phyloP scores from a whole-genome alignment of 108 stramenopile species.

The Cyclostephanos tholiformis region DNA sequence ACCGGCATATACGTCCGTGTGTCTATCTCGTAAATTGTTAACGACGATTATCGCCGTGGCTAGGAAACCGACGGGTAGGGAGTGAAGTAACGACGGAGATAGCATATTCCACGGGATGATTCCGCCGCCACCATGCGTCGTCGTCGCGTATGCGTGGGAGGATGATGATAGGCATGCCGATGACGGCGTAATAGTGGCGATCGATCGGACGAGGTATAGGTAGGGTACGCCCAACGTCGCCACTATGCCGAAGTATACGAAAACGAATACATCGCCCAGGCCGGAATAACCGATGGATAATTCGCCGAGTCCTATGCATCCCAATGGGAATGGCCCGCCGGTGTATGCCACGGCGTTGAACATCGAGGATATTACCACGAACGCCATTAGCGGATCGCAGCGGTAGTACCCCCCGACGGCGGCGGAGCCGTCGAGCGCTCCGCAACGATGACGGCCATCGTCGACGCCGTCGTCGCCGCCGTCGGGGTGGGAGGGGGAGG shows the following conservation, averaged over 20 bases:
- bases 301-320: constrained; percentile 80
- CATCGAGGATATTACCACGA: constrained; percentile 60
- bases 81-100: constrained; percentile 34
- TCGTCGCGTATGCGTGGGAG: constrained; percentile 3
- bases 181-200: not conserved
- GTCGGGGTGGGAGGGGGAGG: not conserved
- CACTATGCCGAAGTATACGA: constrained; percentile 89
- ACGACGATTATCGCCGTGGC: constrained; percentile 88
- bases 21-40: constrained; percentile 89
- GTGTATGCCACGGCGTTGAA: constrained; percentile 91
- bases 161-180: not conserved
- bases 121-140: no score
- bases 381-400: constrained; percentile 37
- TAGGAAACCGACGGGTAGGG: constrained; percentile 66
- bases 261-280: constrained; percentile 87
- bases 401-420: not conserved
- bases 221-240: constrained; percentile 78
- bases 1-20: constrained; percentile 72
- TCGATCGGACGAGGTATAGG: constrained; percentile 45
- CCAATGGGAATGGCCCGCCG: constrained; percentile 87
- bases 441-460: no score
- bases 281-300: constrained; percentile 86
- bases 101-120: constrained; percentile 19
- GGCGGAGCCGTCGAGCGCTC: constrained; percentile 3
- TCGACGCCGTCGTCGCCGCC: no score